Percentiles rank a stretch among this genome's conserved stretches.
phyloP scores from a whole-genome alignment of 331 rosid genomes.

The Prunus yedoensis region DNA sequence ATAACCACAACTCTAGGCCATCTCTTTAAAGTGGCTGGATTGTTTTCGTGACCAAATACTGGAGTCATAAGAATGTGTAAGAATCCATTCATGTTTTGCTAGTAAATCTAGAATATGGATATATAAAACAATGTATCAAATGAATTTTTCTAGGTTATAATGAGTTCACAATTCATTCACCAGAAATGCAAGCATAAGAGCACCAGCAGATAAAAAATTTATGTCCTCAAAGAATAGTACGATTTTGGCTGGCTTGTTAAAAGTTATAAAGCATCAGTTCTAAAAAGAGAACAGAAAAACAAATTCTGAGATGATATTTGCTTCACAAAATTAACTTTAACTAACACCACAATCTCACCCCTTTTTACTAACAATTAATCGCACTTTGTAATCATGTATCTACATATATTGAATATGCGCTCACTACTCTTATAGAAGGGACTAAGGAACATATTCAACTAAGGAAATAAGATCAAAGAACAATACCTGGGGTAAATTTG shows the following conservation, averaged over 20 bases:
- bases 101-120: neutral
- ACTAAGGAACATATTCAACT: neutral
- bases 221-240: too few species aligned
- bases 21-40: slow-evolving; percentile 64
- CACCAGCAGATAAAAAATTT: neutral
- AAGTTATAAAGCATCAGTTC: neutral
- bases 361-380: neutral
- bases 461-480: neutral
- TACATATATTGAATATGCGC: neutral
- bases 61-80: slow-evolving; percentile 29
- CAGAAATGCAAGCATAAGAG: neutral
- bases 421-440: neutral
- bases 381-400: neutral
- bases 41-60: slow-evolving; percentile 92
- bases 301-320: neutral
- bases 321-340: neutral
- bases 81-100: slow-evolving; percentile 1
- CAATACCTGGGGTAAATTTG: neutral
- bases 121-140: neutral
- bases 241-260: neutral
- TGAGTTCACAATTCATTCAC: neutral
- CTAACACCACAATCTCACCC: neutral
- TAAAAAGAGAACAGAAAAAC: neutral
- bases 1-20: slow-evolving; percentile 86
- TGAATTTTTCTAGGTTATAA: neutral